Conservation (phyloP, 148 eudicot genomes). For the Heliamphora exappendiculata region DNA sequence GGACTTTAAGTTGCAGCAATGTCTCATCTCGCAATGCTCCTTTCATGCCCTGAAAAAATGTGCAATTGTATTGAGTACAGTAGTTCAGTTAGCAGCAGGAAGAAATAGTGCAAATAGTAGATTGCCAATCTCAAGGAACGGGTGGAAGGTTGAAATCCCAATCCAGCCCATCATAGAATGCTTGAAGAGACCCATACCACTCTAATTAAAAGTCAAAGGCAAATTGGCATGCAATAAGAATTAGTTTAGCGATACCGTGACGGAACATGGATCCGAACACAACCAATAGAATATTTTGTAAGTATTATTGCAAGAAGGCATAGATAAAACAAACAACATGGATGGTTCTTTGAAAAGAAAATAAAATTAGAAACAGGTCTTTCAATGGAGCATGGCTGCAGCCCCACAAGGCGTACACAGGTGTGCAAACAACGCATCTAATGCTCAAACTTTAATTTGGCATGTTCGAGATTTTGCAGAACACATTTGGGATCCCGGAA, state of each 20-base stretch:
- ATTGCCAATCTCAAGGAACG: background rate
- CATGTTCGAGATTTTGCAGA: background rate
- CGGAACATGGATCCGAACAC: background rate
- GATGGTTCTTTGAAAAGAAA: background rate
- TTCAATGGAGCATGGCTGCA: background rate
- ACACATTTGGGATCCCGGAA: background rate
- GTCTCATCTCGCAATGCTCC: slow-evolving; percentile 64
- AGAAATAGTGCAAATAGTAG: background rate
- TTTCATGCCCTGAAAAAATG: slow-evolving; percentile 46
- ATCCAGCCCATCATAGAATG: background rate
- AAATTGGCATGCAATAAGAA: background rate
- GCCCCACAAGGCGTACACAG: background rate
- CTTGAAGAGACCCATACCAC: background rate
- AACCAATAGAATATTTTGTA: background rate
- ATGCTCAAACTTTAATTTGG: background rate
- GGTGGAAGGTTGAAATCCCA: background rate
- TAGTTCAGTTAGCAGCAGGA: background rate
- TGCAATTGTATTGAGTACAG: background rate
- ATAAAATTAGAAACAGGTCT: background rate
- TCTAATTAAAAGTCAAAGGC: background rate
- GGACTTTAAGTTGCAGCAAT: slow-evolving; percentile 51
- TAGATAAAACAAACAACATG: background rate
- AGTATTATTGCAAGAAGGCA: background rate
- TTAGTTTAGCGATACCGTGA: background rate
- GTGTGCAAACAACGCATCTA: background rate